Conservation (phyloP, 2,329 filamentous ascomycete species). For the Cytospora schulzeri region DNA sequence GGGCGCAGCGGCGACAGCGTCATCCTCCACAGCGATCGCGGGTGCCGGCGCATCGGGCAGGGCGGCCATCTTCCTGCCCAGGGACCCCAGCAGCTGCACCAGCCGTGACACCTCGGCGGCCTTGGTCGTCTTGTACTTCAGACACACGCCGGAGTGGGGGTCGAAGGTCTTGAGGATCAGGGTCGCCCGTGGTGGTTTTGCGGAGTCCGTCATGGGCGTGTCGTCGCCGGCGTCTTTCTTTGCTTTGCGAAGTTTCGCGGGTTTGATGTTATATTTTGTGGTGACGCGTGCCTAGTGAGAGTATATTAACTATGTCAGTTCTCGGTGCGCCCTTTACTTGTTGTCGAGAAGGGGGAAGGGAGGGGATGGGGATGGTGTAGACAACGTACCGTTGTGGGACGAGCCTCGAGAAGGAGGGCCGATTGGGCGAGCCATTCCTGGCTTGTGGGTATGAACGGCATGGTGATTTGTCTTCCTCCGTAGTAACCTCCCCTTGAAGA, state of each 20-base stretch:
- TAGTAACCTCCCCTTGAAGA: too few relatives aligned
- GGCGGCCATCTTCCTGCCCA: slow-evolving; percentile 71
- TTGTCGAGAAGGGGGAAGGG: too few relatives aligned
- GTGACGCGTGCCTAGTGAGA: slow-evolving; percentile 77
- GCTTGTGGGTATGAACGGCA: slow-evolving; percentile 80
- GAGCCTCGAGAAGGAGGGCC: slow-evolving; percentile 79
- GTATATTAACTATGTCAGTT: slow-evolving; percentile 7
- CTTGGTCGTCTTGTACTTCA: slow-evolving; percentile 92
- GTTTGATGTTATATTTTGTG: slow-evolving; percentile 81
- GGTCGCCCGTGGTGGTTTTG: slow-evolving; percentile 62
- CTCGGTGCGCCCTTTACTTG: too few relatives aligned
- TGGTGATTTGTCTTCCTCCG: slow-evolving; percentile 42
- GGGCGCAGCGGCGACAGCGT: slow-evolving; percentile 30
- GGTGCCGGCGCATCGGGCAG: slow-evolving; percentile 44
- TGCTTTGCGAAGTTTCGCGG: slow-evolving; percentile 39
- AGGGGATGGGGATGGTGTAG: slow-evolving; percentile 2
- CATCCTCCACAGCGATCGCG: slow-evolving; percentile 38
- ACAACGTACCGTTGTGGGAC: slow-evolving; percentile 74
- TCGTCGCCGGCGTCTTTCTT: slow-evolving; percentile 33
- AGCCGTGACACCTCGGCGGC: slow-evolving; percentile 86
- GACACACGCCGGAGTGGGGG: slow-evolving; percentile 73
- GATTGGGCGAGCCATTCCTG: slow-evolving; percentile 94
- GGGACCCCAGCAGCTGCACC: slow-evolving; percentile 72
- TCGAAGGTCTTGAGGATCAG: slow-evolving; percentile 91
- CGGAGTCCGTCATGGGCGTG: slow-evolving; percentile 34